Conservation (phyloP, 2,329 filamentous ascomycete genomes). For the Fusarium sublunatum region DNA sequence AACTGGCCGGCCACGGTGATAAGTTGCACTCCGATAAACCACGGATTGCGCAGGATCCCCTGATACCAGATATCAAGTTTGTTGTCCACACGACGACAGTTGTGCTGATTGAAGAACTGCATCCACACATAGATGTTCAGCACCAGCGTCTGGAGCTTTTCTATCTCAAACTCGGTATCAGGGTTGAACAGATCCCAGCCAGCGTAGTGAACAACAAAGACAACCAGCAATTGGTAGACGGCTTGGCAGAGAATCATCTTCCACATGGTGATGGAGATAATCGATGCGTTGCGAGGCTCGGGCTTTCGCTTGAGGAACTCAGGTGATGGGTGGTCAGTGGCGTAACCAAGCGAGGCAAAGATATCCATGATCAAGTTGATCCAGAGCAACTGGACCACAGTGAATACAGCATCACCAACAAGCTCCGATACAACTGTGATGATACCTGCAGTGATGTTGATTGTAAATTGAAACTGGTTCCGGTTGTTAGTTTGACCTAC, state of each 20-base stretch:
- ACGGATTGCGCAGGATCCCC: slow-evolving; percentile 77
- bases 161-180: slow-evolving; percentile 50
- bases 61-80: slow-evolving; percentile 83
- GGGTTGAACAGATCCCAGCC: slow-evolving; percentile 68
- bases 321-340: slow-evolving; percentile 70
- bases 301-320: slow-evolving; percentile 66
- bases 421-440: slow-evolving; percentile 74
- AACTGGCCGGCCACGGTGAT: slow-evolving; percentile 77
- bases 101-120: slow-evolving; percentile 89
- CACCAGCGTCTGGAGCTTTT: slow-evolving; percentile 70
- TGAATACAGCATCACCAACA: slow-evolving; percentile 68
- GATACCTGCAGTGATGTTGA: slow-evolving; percentile 75
- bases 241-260: slow-evolving; percentile 74
- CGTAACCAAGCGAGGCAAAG: slow-evolving; percentile 72
- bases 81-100: slow-evolving; percentile 83
- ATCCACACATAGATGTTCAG: slow-evolving; percentile 93
- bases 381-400: slow-evolving; percentile 75
- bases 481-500: slow-evolving; percentile 5
- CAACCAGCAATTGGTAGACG: slow-evolving; percentile 69
- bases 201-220: slow-evolving; percentile 70
- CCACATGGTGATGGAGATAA: slow-evolving; percentile 75
- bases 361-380: slow-evolving; percentile 78
- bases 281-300: slow-evolving; percentile 72
- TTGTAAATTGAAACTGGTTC: slow-evolving; percentile 71
- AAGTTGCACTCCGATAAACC: slow-evolving; percentile 76